Evolutionary conservation across 306 rosid genomes (phyloP).

Genomic region (Fagus crenata): DNA sequence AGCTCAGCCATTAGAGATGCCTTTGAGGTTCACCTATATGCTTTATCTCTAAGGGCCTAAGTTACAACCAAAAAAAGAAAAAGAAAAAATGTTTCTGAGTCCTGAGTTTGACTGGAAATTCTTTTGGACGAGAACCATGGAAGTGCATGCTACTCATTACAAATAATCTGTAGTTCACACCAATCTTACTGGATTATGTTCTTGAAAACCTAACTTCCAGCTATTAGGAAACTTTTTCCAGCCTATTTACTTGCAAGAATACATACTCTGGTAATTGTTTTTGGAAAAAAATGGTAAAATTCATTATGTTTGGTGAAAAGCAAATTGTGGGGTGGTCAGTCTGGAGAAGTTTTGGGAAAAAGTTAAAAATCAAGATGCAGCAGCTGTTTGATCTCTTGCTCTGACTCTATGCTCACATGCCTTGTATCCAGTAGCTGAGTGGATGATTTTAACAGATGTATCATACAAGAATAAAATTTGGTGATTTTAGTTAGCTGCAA

Average conservation of each 20-base stretch:
- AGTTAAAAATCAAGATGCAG: neutral
- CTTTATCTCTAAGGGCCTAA: neutral
- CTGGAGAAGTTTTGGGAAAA: neutral
- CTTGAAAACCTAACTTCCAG: neutral
- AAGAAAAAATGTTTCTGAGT: neutral
- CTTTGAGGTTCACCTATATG: neutral
- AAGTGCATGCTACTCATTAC: neutral
- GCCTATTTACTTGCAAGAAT: neutral
- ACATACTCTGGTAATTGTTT: neutral
- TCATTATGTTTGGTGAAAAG: neutral
- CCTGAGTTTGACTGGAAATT: neutral
- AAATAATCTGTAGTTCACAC: neutral
- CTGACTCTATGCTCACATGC: neutral
- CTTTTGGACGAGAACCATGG: neutral
- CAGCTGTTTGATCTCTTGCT: neutral
- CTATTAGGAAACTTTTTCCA: neutral
- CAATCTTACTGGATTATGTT: neutral
- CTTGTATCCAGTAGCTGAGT: neutral
- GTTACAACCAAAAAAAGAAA: neutral
- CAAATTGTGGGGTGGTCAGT: neutral
- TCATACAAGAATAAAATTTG: neutral
- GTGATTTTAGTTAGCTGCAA: neutral
- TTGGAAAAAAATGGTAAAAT: conserved; percentile 3
- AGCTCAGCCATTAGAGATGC: neutral
- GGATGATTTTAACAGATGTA: neutral